Evolutionary conservation across 192 early-diverging fungal species (phyloP).

Genomic region (Backusella westeae): DNA sequence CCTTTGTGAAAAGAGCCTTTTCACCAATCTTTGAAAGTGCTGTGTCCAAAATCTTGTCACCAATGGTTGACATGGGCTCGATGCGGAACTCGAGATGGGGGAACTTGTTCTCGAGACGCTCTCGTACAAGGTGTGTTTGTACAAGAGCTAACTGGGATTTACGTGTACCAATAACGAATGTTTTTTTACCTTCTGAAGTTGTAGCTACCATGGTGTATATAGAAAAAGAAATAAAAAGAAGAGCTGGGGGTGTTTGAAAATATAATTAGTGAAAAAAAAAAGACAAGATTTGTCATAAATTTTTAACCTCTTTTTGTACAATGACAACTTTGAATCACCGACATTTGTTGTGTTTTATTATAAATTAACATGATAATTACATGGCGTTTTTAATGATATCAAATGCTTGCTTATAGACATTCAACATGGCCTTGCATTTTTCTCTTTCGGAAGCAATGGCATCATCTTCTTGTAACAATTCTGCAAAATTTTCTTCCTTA

Average conservation of each 20-base stretch:
- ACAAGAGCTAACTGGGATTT: conserved; percentile 88
- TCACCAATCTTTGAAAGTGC: conserved; percentile 89
- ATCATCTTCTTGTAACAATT: conserved; percentile 77
- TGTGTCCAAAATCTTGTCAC: conserved; percentile 81
- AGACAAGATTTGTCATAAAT: not conserved
- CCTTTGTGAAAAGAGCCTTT: conserved; percentile 89
- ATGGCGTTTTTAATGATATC: conserved; percentile 50
- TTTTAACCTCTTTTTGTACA: not conserved
- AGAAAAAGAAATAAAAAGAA: not conserved
- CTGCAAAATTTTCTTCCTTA: conserved; percentile 64
- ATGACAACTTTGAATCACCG: not conserved
- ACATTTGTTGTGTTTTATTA: not conserved
- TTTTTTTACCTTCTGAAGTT: not conserved
- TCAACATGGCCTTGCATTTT: conserved; percentile 74
- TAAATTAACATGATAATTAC: not conserved
- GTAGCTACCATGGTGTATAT: not conserved
- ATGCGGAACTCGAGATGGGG: conserved; percentile 49
- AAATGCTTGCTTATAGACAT: conserved; percentile 78
- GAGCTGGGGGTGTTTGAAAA: not conserved
- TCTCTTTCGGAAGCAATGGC: conserved; percentile 66
- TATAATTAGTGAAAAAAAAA: not conserved
- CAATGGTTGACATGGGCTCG: conserved; percentile 64
- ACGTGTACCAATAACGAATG: conserved; percentile 66
- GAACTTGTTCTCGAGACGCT: conserved; percentile 45
- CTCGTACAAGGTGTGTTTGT: conserved; percentile 75